phyloP scores from a whole-genome alignment of 495 filamentous ascomycete species.

The Niebla homalea region DNA sequence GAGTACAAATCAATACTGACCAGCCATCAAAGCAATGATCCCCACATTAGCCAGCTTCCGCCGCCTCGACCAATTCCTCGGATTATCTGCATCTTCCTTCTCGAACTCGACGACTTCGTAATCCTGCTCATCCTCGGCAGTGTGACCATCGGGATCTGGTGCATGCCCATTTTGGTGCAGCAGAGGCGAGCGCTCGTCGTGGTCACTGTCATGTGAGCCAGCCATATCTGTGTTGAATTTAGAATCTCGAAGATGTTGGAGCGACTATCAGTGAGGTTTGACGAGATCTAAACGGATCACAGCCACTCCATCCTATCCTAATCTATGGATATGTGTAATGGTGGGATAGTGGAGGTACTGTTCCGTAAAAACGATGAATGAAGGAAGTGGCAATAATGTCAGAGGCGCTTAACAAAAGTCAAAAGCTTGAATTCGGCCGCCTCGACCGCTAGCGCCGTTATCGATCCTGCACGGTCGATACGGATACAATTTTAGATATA shows the following conservation, averaged over 20 bases:
- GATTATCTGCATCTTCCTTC: slow-evolving; percentile 25
- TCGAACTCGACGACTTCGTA: slow-evolving; percentile 22
- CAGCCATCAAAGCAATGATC: slow-evolving; percentile 28
- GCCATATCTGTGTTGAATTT: not conserved
- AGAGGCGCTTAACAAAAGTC: too few species aligned
- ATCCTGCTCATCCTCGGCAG: not conserved
- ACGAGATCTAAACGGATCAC: too few species aligned
- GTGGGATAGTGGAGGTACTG: too few species aligned
- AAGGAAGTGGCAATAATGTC: too few species aligned
- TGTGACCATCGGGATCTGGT: not conserved
- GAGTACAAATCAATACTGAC: slow-evolving; percentile 6
- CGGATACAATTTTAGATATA: too few species aligned
- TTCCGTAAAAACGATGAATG: too few species aligned
- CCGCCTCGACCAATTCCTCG: slow-evolving; percentile 22
- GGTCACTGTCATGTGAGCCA: not conserved
- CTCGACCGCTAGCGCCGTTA: too few species aligned
- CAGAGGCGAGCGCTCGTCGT: slow-evolving; percentile 9
- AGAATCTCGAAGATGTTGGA: not conserved
- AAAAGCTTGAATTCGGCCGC: too few species aligned
- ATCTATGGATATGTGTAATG: too few species aligned
- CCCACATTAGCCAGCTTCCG: slow-evolving; percentile 27
- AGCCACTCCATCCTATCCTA: too few species aligned
- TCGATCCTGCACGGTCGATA: too few species aligned
- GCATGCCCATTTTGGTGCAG: slow-evolving; percentile 7
- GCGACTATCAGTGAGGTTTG: too few species aligned